Base-by-base conservation (phyloP, 768 basidiomycete species). In the Psilocybe cyanescens region DNA sequence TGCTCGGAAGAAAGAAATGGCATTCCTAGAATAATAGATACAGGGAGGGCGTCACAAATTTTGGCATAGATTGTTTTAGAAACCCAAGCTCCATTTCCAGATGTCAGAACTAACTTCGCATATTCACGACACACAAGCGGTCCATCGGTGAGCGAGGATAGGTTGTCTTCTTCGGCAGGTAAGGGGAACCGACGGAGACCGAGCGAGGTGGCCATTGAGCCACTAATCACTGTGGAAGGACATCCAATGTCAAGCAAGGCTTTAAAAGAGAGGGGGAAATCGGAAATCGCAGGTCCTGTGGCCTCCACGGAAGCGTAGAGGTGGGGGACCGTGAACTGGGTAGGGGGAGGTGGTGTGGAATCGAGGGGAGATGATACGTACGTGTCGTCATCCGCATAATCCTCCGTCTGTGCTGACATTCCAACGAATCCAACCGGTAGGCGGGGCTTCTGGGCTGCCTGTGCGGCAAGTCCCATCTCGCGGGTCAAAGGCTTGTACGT, bases 1-100 rank as follows among this genome's bases (percentile, higher is more conserved):
- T 44, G 11, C 12, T 44, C 6, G 4, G 1, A 5, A 5, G 41
- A 12, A 14, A 44, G n/a, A 44, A 44, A 44, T 44, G 41, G 63
- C 2, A 71, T 67, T 67, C 72, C 71, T 1, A 74, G 60, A 3
- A 74, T 41, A 11, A 74, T 12, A 0, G 69, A 69, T 61, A 70
- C 57, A 62, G 67, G 63, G 19, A 19, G 19, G 19, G 19, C 19
- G 1, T 19, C 19, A 19, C 19, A 19, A 19, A 19, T 19, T 19
- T 19, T 19, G 19, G 19, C 19, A 19, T 19, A 19, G 19, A 19
- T 19, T 19, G 19, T 19, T 19, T 19, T 19, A 19, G 19, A 19
- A 19, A 19, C 19, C 19, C 71, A 72, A 9, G 41, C 39, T 45
- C 68, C 67, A 8, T 64, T 56, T 14, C 61, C 50, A 3, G 57